Conservation (phyloP, 2,329 filamentous ascomycete genomes). For the Sordariomycetes sp. region DNA sequence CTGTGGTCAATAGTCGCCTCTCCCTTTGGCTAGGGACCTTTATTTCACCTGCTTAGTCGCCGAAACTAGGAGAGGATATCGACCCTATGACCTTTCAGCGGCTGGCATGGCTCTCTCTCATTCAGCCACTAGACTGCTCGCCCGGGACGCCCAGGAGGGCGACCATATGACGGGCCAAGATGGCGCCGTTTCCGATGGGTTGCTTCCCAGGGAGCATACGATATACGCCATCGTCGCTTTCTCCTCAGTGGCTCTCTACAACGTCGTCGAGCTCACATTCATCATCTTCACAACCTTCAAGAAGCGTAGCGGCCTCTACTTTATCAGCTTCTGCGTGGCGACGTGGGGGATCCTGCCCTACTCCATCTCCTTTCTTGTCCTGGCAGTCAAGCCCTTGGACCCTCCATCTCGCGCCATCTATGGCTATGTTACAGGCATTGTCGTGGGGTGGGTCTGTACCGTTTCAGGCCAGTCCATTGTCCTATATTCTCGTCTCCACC, state of each 20-base stretch:
- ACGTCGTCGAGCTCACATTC: constrained; percentile 19
- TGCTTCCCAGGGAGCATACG: neutral
- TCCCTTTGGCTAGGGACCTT: neutral
- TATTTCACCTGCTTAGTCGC: neutral
- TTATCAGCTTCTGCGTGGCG: constrained; percentile 22
- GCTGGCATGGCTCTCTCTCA: neutral
- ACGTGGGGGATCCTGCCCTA: constrained; percentile 22
- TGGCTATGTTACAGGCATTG: constrained; percentile 11
- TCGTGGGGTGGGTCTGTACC: constrained; percentile 26
- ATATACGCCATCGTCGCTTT: constrained; percentile 15
- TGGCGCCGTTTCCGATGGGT: neutral
- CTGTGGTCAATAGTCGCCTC: neutral
- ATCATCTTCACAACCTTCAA: constrained; percentile 22
- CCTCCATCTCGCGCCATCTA: constrained; percentile 4
- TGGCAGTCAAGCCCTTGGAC: constrained; percentile 11
- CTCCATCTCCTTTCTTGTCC: constrained; percentile 30
- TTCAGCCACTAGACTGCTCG: neutral
- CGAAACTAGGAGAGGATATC: neutral
- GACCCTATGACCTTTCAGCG: neutral
- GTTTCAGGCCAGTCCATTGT: constrained; percentile 49
- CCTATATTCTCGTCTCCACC: constrained; percentile 47
- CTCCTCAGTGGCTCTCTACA: constrained; percentile 18
- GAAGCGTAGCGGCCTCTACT: constrained; percentile 19
- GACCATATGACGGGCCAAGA: neutral
- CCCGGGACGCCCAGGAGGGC: neutral